A percentile compares a stretch with the other conserved stretches of the same genome.
Conservation (phyloP, 306 rosid genomes). For the Crotalaria pallida region DNA sequence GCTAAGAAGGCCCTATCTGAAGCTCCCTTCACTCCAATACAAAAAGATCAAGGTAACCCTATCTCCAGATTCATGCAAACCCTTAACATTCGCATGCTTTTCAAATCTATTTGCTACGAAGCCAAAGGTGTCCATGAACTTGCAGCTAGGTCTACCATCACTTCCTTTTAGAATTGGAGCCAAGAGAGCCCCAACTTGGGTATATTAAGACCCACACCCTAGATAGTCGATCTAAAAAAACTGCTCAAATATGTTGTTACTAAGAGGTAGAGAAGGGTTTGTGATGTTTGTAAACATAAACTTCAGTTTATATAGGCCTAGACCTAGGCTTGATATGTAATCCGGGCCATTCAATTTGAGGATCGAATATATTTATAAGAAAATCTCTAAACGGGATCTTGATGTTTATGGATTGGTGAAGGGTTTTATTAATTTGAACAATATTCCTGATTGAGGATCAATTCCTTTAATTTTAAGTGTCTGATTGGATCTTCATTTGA, state of each 20-base stretch:
- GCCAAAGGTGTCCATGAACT: slow-evolving; percentile 54
- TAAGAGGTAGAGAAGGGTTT: background rate
- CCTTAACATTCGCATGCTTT: slow-evolving; percentile 23
- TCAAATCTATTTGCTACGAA: background rate
- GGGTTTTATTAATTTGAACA: background rate
- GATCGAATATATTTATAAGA: slow-evolving; percentile 1
- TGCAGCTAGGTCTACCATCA: slow-evolving; percentile 57
- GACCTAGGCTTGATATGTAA: background rate
- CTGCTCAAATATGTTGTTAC: background rate
- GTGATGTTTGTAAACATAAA: slow-evolving; percentile 13
- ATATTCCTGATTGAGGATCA: slow-evolving; percentile 5
- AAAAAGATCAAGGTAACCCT: slow-evolving; percentile 38
- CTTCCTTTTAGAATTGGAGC: slow-evolving; percentile 53
- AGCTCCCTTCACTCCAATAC: slow-evolving; percentile 70
- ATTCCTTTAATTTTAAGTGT: background rate
- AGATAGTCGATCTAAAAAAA: background rate
- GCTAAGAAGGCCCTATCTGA: background rate
- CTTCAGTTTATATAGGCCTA: slow-evolving; percentile 25
- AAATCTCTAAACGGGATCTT: slow-evolving; percentile 18
- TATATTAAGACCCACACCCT: background rate
- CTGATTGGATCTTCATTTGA: background rate
- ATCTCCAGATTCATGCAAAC: slow-evolving; percentile 67
- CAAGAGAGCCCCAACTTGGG: slow-evolving; percentile 38
- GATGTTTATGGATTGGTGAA: slow-evolving; percentile 21
- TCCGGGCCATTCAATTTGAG: slow-evolving; percentile 19